Percentiles rank a stretch among this genome's conserved stretches.
These are phyloP conservation scores for Euphorbia tirucalli DNA, from an alignment of 345 rosid genomes.

Conservation along the genomic window DNA sequence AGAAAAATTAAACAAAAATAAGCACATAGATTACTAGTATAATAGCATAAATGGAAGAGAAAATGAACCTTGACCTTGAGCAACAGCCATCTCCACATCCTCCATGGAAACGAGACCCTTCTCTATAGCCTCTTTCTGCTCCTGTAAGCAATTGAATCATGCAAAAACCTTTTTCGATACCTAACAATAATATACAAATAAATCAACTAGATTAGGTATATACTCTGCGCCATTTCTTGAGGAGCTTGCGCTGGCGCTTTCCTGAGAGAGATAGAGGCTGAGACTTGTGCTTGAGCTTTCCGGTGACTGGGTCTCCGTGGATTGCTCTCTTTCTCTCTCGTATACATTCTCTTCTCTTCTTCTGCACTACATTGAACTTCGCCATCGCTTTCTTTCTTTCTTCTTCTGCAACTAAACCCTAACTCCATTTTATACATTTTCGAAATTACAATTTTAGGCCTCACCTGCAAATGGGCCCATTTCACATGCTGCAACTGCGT, in stretches of 20 bases:
- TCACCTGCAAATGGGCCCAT: background rate
- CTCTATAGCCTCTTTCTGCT: slow-evolving; percentile 65
- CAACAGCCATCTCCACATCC: slow-evolving; percentile 71
- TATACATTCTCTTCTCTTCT: slow-evolving; percentile 58
- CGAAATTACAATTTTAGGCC: background rate
- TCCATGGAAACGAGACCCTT: slow-evolving; percentile 73
- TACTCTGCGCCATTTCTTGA: slow-evolving; percentile 77
- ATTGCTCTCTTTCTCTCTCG: slow-evolving; percentile 53
- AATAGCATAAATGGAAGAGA: background rate
- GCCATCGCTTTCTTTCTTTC: slow-evolving; percentile 49
- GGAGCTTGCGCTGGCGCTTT: slow-evolving; percentile 75
- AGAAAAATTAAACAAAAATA: background rate
- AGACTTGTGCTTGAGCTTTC: slow-evolving; percentile 50
- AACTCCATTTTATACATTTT: background rate
- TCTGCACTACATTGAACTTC: slow-evolving; percentile 76
- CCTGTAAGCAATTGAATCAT: slow-evolving; percentile 34
- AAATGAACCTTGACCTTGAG: slow-evolving; percentile 46
- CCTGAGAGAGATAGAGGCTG: slow-evolving; percentile 57
- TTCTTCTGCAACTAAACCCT: background rate
- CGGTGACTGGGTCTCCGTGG: slow-evolving; percentile 65
- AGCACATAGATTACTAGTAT: background rate
- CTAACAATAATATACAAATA: background rate
- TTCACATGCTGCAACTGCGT: background rate
- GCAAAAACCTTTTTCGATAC: background rate
- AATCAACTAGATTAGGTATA: background rate